Conservation (phyloP, 1,284 basidiomycete genomes). For the Pascua guehoae region DNA sequence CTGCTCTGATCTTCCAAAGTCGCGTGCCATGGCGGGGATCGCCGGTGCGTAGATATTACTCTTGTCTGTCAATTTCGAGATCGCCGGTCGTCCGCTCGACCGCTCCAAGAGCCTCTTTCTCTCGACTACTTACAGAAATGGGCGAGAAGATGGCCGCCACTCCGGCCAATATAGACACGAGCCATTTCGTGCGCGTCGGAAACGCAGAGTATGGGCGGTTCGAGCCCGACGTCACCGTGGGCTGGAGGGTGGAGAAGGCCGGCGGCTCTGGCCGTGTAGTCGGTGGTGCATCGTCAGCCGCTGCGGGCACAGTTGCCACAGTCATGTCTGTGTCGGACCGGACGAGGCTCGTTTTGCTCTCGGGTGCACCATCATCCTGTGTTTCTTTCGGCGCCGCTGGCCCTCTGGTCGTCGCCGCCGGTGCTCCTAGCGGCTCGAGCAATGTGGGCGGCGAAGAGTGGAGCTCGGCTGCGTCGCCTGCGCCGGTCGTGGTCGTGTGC, state of each 20-base stretch:
- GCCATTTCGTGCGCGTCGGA: slow-evolving; percentile 27
- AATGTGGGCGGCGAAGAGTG: no score
- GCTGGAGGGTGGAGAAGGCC: slow-evolving; percentile 1
- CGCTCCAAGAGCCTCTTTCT: background rate
- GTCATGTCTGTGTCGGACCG: no score
- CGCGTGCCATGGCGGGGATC: slow-evolving; percentile 32
- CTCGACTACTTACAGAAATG: slow-evolving; percentile 12
- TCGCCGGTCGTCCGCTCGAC: background rate
- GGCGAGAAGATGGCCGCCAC: slow-evolving; percentile 34
- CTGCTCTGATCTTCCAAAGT: slow-evolving; percentile 33
- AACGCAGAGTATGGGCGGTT: slow-evolving; percentile 37
- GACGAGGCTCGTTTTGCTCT: no score
- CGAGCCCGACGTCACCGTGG: slow-evolving; percentile 11
- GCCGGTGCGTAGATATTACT: slow-evolving; percentile 19
- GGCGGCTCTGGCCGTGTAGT: no score
- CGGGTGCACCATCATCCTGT: no score
- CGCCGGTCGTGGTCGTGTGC: no score
- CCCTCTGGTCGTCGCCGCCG: no score
- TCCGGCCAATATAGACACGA: slow-evolving; percentile 29
- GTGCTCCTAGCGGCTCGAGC: no score
- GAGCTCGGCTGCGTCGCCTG: no score
- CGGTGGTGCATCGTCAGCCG: no score
- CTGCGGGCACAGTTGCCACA: no score
- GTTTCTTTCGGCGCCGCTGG: no score
- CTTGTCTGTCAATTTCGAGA: background rate